These are phyloP conservation scores for Curvularia hawaiiensis DNA, from an alignment of 2,329 filamentous ascomycete genomes.

Conservation along the genomic window DNA sequence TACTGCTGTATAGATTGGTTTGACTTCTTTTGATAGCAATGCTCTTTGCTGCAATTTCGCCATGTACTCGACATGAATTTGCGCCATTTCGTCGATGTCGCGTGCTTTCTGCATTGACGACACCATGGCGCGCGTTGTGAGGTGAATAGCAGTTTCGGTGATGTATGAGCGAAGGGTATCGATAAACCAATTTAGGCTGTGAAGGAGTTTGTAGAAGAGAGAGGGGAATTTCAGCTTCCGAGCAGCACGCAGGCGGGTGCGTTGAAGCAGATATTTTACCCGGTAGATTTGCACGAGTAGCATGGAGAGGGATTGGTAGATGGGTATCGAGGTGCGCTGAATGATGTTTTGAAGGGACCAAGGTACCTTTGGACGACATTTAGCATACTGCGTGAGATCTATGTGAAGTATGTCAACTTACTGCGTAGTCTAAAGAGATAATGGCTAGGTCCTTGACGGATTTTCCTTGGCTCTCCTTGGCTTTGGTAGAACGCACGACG, in stretches of 20 bases:
- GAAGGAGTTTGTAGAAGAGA: constrained; percentile 62
- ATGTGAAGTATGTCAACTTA: constrained; percentile 53
- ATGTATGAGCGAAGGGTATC: constrained; percentile 77
- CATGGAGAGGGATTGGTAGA: constrained; percentile 75
- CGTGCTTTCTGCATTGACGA: constrained; percentile 63
- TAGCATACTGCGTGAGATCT: not conserved
- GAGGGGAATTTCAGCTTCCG: not conserved
- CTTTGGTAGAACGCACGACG: constrained; percentile 58
- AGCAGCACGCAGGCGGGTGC: constrained; percentile 34
- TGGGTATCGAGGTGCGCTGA: constrained; percentile 64
- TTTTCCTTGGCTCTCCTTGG: constrained; percentile 55
- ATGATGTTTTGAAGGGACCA: constrained; percentile 75
- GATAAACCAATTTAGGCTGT: constrained; percentile 77
- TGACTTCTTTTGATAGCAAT: constrained; percentile 70
- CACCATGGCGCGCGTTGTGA: constrained; percentile 63
- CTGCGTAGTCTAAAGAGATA: constrained; percentile 70
- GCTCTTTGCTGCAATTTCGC: constrained; percentile 68
- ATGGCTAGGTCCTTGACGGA: constrained; percentile 68
- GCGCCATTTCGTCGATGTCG: constrained; percentile 83
- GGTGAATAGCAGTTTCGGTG: constrained; percentile 71
- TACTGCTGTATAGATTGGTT: constrained; percentile 73
- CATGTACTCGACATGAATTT: constrained; percentile 68
- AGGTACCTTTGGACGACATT: constrained; percentile 41
- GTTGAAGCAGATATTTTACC: constrained; percentile 70
- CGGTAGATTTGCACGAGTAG: constrained; percentile 79